A percentile compares a stretch with the other conserved stretches of the same genome.
phyloP scores from a whole-genome alignment of 1,139 yeast genomes.

The Lodderomyces metapsilosis region DNA sequence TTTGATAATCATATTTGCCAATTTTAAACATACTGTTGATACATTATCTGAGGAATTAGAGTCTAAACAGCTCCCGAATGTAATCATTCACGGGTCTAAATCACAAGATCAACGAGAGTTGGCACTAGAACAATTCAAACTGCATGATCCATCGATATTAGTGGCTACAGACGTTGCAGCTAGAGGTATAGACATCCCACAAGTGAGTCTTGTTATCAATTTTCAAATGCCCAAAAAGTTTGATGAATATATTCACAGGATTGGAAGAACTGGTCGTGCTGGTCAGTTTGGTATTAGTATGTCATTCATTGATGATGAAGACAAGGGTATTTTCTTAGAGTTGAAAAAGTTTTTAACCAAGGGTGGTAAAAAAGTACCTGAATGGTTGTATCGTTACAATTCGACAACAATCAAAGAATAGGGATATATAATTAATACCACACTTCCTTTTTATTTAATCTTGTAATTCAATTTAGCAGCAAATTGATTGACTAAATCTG shows the following conservation, averaged over 20 bases:
- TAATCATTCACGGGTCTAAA: constrained; percentile 81
- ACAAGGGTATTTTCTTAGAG: constrained; percentile 51
- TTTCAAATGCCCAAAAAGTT: constrained; percentile 71
- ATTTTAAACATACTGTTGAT: constrained; percentile 74
- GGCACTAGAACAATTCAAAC: constrained; percentile 64
- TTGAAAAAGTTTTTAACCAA: constrained; percentile 50
- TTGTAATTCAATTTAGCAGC: constrained; percentile 3
- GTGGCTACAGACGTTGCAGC: constrained; percentile 97
- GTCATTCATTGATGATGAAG: constrained; percentile 67
- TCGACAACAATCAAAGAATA: constrained; percentile 1
- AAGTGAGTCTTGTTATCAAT: constrained; percentile 81
- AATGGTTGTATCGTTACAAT: constrained; percentile 45
- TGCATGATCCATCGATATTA: constrained; percentile 60
- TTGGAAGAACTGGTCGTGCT: constrained; percentile 97
- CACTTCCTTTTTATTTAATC: background rate
- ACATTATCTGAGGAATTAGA: constrained; percentile 50
- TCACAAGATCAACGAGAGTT: constrained; percentile 83
- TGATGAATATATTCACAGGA: constrained; percentile 87
- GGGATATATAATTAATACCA: background rate
- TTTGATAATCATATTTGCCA: constrained; percentile 72
- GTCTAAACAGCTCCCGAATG: constrained; percentile 41
- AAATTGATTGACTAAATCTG: constrained; percentile 32
- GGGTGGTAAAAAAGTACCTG: constrained; percentile 51
- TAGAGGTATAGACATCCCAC: constrained; percentile 89
- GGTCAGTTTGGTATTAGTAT: constrained; percentile 76